Conservation (phyloP, 202 grass and related monocot genomes). For the Bolboschoenoplectus hybrid region DNA sequence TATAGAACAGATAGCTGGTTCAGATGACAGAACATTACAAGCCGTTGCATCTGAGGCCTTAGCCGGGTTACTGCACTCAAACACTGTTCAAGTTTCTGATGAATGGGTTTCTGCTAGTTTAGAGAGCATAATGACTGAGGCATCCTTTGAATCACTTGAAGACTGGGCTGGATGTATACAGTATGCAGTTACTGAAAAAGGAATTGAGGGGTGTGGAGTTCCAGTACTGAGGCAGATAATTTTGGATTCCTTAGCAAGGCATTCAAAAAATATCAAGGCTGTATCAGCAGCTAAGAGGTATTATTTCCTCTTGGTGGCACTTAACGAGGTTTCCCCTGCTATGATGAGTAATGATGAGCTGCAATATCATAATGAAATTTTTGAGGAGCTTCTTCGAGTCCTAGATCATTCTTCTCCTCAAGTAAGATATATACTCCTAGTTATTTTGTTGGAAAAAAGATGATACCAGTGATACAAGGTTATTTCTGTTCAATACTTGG, state of each 20-base stretch:
- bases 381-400: conserved; percentile 78
- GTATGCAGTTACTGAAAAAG: conserved; percentile 94
- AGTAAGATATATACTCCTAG: conserved; percentile 50
- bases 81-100: conserved; percentile 57
- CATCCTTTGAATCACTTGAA: conserved; percentile 88
- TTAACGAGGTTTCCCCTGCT: conserved; percentile 82
- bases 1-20: conserved; percentile 76
- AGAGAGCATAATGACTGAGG: conserved; percentile 67
- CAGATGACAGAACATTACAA: conserved; percentile 87
- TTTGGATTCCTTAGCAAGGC: conserved; percentile 73
- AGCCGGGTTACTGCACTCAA: conserved; percentile 92
- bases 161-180: conserved; percentile 95
- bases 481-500: conserved; percentile 9
- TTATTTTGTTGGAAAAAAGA: background rate
- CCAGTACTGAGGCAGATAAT: conserved; percentile 77
- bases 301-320: conserved; percentile 79
- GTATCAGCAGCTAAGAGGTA: conserved; percentile 85
- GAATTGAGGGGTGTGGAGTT: conserved; percentile 65
- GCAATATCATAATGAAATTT: conserved; percentile 69
- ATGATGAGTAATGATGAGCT: conserved; percentile 71
- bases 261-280: conserved; percentile 60
- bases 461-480: background rate
- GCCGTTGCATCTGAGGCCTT: conserved; percentile 91
- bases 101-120: conserved; percentile 62
- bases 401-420: conserved; percentile 85